These are phyloP conservation scores for Chaetomiaceae sp. DNA, from an alignment of 2,329 filamentous ascomycete species.

Conservation along the genomic window DNA sequence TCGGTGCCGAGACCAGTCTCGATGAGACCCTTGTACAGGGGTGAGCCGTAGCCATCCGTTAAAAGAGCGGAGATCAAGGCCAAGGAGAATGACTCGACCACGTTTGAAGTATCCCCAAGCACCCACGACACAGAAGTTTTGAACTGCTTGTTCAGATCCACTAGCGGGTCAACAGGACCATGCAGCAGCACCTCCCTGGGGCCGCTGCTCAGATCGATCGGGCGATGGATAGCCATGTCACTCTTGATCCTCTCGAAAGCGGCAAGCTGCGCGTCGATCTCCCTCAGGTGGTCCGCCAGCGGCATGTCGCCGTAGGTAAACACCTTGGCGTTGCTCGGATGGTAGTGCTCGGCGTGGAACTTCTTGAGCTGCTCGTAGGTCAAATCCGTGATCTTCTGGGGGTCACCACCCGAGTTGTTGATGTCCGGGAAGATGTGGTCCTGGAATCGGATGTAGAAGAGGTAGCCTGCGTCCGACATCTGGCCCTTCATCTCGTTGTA, in stretches of 20 bases:
- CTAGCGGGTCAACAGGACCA: slow-evolving; percentile 82
- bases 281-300: slow-evolving; percentile 71
- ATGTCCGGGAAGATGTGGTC: slow-evolving; percentile 91
- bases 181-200: slow-evolving; percentile 66
- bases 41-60: slow-evolving; percentile 92
- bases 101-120: slow-evolving; percentile 74
- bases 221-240: slow-evolving; percentile 70
- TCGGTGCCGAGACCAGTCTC: slow-evolving; percentile 87
- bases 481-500: slow-evolving; percentile 99
- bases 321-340: slow-evolving; percentile 94
- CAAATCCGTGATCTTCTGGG: slow-evolving; percentile 90
- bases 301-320: slow-evolving; percentile 95
- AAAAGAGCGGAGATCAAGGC: slow-evolving; percentile 77
- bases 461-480: slow-evolving; percentile 94
- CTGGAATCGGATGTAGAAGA: slow-evolving; percentile 93
- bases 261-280: slow-evolving; percentile 70
- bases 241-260: slow-evolving; percentile 66
- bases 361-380: slow-evolving; percentile 84
- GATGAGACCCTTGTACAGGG: slow-evolving; percentile 82
- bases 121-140: slow-evolving; percentile 96
- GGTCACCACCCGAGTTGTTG: slow-evolving; percentile 95
- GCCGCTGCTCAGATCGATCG: slow-evolving; percentile 64
- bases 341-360: slow-evolving; percentile 91
- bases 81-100: slow-evolving; percentile 84
- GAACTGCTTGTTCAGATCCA: slow-evolving; percentile 79